phyloP scores from a whole-genome alignment of 139 green algal species.

The Volvox reticuliferus region DNA sequence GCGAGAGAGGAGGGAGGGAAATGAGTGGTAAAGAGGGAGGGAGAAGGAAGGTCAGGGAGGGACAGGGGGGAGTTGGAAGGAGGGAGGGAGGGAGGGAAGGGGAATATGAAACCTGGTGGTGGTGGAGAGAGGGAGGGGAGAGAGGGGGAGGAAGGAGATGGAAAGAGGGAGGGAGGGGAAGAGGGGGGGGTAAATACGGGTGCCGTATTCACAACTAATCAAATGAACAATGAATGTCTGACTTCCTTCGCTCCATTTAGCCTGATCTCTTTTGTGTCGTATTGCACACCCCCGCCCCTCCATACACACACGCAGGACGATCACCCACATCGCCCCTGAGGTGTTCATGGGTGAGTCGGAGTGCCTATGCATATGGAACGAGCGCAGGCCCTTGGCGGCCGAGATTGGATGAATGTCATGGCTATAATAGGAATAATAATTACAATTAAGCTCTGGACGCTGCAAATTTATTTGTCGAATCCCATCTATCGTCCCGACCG shows the following conservation, averaged over 20 bases:
- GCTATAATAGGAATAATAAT: no score
- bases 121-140: no score
- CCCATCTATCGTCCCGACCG: no score
- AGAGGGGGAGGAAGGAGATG: neutral
- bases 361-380: no score
- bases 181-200: neutral
- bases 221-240: no score
- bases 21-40: neutral
- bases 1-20: neutral
- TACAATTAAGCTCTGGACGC: no score
- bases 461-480: no score
- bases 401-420: no score
- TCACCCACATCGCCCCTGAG: constrained; percentile 33
- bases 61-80: neutral
- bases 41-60: neutral
- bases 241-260: no score
- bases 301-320: neutral
- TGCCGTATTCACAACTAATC: no score
- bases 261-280: no score
- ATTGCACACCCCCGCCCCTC: neutral
- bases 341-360: constrained; percentile 18
- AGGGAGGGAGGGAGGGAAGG: neutral
- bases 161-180: neutral
- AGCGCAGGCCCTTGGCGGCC: no score
- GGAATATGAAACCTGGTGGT: neutral